These are phyloP conservation scores for Trichoderma harzianum DNA, from an alignment of 2,329 filamentous ascomycete genomes.

Conservation along the genomic window DNA sequence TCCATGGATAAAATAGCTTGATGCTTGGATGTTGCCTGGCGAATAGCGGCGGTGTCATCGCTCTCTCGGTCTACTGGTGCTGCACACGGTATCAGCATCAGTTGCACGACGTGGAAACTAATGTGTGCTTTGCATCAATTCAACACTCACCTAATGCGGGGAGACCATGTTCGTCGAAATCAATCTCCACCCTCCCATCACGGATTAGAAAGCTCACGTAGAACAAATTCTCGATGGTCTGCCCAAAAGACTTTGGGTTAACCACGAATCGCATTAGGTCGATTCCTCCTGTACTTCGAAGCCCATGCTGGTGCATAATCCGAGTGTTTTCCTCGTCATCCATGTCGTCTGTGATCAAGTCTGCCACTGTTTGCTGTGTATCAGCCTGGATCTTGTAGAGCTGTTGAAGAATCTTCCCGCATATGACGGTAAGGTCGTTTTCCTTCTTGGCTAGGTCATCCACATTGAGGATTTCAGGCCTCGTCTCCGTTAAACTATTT, in stretches of 20 bases:
- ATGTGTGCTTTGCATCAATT: neutral
- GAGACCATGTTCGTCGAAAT: constrained; percentile 67
- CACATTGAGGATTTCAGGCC: constrained; percentile 73
- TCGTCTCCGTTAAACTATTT: constrained; percentile 64
- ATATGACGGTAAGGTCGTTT: constrained; percentile 75
- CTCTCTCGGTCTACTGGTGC: constrained; percentile 41
- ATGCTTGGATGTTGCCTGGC: constrained; percentile 61
- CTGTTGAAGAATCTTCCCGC: constrained; percentile 66
- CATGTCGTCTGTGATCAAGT: constrained; percentile 44
- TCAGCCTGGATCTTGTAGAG: constrained; percentile 50
- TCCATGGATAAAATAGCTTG: constrained; percentile 89
- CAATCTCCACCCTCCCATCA: constrained; percentile 75
- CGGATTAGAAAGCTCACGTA: constrained; percentile 92
- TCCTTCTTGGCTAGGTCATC: constrained; percentile 74
- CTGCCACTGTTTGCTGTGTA: constrained; percentile 44
- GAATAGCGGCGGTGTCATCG: constrained; percentile 43
- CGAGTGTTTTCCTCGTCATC: constrained; percentile 44
- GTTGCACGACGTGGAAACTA: neutral
- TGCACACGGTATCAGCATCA: constrained; percentile 24
- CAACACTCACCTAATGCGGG: constrained; percentile 72
- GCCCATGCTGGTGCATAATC: constrained; percentile 62
- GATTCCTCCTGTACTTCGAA: constrained; percentile 68
- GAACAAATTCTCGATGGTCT: constrained; percentile 95
- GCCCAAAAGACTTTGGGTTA: constrained; percentile 85
- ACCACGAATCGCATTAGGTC: constrained; percentile 83